Evolutionary conservation across 2,329 filamentous ascomycete species (phyloP).

Genomic region (Chaetomium strumarium): DNA sequence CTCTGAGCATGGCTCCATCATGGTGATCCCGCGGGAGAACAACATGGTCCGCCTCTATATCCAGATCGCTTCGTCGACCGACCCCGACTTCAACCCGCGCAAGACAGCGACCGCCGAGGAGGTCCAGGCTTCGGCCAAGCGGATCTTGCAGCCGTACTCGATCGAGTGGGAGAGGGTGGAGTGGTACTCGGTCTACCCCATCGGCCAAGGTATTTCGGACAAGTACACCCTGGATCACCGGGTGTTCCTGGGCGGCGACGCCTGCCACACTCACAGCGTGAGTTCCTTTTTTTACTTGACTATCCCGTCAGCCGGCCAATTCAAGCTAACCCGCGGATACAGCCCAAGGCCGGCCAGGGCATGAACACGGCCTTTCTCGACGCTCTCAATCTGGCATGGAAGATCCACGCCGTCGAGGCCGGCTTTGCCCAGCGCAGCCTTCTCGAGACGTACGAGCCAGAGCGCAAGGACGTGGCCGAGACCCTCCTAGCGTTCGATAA

Average conservation of each 20-base stretch:
- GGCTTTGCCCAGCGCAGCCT: conserved; percentile 72
- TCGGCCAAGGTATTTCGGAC: conserved; percentile 67
- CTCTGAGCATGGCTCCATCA: conserved; percentile 66
- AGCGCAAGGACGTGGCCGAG: conserved; percentile 80
- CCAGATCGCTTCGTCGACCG: conserved; percentile 58
- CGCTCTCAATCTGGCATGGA: conserved; percentile 89
- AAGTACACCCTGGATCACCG: conserved; percentile 61
- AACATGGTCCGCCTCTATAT: conserved; percentile 66
- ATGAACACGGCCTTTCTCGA: conserved; percentile 79
- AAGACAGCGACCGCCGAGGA: conserved; percentile 57
- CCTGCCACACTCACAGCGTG: conserved; percentile 73
- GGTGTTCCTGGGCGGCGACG: conserved; percentile 70
- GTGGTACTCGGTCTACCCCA: conserved; percentile 73
- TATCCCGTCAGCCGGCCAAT: neutral
- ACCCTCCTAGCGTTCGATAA: conserved; percentile 81
- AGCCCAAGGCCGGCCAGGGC: conserved; percentile 71
- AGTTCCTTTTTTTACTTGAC: conserved; percentile 27
- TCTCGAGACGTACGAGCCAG: conserved; percentile 78
- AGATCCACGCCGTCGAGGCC: conserved; percentile 83
- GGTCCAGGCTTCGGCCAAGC: conserved; percentile 60
- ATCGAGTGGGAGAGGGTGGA: conserved; percentile 63
- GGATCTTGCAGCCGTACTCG: conserved; percentile 59
- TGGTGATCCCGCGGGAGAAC: conserved; percentile 70
- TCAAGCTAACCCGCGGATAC: conserved; percentile 39
- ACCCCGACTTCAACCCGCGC: conserved; percentile 55